A percentile compares a stretch with the other conserved stretches of the same genome.
These are phyloP conservation scores for Lithocarpus polystachyus DNA, from an alignment of 306 rosid genomes.

Conservation along the genomic window DNA sequence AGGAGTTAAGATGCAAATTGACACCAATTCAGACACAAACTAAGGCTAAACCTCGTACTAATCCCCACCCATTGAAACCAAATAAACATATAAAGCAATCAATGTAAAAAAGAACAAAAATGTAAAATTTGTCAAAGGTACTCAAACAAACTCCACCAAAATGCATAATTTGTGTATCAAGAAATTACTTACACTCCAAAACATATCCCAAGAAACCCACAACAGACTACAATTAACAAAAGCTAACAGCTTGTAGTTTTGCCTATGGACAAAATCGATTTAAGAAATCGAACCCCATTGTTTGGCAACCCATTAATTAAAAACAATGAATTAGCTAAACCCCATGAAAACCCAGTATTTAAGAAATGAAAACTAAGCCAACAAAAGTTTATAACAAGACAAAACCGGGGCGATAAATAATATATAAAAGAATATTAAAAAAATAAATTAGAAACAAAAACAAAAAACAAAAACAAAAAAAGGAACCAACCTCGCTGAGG, in stretches of 20 bases:
- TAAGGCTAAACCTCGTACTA: neutral
- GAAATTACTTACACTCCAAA: too few species aligned
- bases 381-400: neutral
- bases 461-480: constrained; percentile 5
- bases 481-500: constrained; percentile 76
- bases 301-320: neutral
- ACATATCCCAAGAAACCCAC: neutral
- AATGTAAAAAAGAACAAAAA: neutral
- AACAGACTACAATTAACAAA: neutral
- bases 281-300: neutral
- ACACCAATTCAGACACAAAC: neutral
- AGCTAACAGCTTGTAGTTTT: too few species aligned
- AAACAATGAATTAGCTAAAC: neutral
- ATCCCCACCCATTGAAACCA: neutral
- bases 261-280: neutral
- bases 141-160: neutral
- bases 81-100: neutral
- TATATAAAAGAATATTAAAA: neutral
- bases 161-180: neutral
- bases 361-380: neutral
- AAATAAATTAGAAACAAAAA: neutral
- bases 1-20: neutral
- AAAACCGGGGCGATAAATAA: neutral
- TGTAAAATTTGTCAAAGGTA: neutral
- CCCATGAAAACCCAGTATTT: neutral